phyloP scores from a whole-genome alignment of 441 rosid genomes.

The Adansonia gregorii region DNA sequence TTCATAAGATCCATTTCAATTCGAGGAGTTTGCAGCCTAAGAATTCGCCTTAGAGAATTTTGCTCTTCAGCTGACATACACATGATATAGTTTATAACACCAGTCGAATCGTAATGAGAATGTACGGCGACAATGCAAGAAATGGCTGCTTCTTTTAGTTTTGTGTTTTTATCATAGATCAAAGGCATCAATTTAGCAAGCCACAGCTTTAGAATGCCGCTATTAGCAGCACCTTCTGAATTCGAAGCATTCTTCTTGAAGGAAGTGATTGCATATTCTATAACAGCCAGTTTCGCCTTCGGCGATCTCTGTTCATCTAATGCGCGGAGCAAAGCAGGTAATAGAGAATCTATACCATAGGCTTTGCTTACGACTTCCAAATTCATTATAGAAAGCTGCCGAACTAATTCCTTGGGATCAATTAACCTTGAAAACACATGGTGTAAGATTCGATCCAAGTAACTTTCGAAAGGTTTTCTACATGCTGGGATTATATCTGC shows the following conservation, averaged over 20 bases:
- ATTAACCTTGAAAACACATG: constrained; percentile 94
- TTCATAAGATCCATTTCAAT: constrained; percentile 95
- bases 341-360: constrained; percentile 82
- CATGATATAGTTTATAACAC: constrained; percentile 88
- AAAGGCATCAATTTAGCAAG: constrained; percentile 87
- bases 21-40: constrained; percentile 87
- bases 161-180: constrained; percentile 84
- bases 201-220: constrained; percentile 92
- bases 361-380: constrained; percentile 87
- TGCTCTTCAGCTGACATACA: constrained; percentile 96
- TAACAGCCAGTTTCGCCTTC: constrained; percentile 96
- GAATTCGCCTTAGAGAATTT: constrained; percentile 85
- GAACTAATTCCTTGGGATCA: constrained; percentile 94
- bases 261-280: constrained; percentile 86
- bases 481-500: constrained; percentile 88
- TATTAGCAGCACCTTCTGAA: constrained; percentile 80
- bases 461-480: constrained; percentile 91
- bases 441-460: constrained; percentile 88
- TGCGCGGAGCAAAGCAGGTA: constrained; percentile 94
- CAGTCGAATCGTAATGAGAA: constrained; percentile 76
- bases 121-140: constrained; percentile 90
- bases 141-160: constrained; percentile 89
- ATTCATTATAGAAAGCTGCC: constrained; percentile 84
- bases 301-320: constrained; percentile 98
- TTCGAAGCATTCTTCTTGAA: constrained; percentile 75